Base-by-base conservation (phyloP, 495 filamentous ascomycete species). In the Lophiostoma macrostomum region DNA sequence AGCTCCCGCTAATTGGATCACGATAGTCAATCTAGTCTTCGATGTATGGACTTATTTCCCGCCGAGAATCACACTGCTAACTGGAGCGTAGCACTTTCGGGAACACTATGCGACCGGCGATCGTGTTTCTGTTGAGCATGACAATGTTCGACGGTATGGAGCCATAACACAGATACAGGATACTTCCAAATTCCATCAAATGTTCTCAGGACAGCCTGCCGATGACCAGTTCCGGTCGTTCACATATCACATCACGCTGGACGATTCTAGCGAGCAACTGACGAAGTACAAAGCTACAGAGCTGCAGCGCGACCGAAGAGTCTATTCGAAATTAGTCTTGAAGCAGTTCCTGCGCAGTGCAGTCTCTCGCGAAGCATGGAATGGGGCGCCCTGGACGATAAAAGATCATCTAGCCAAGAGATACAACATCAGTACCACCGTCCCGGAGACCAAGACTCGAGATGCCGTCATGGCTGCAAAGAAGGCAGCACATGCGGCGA, bases 271-370 rank as follows among this genome's bases (percentile, higher is more conserved):
- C 35, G 54, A 53, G 20, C 34, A 50, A 13, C 29, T 58, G 11
- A 58, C 37, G 0, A 48, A 39, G 30, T 43, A 53, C 50, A 57
- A 57, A 13, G 42, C 50, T 12, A 36, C 56, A 3, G 56, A 64
- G 28, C 47, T 98, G 58, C 83, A 78, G 34, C 86, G 93, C 14
- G 93, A 97, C 60, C 83, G 89, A 22, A 95, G 91, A 62, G 81
- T 88, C 4, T 99, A 97, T 69, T 95, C 91, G 31, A 99, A 99
- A 71, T 83, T 91, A 37, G 88, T 95, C 68, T 74, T 99, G 43
- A 83, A 91, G 24, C 86, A 89, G 2, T 97, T 96, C 55, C 88
- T 99, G 50, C 95, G 96, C 64, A 91, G 95, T 70, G 93, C 89
- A 5, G 85, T 95, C 12, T 88, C 84, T 11, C 76, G 91, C 51